Percentiles rank a stretch among this genome's conserved stretches.
These are phyloP conservation scores for Elongisporangium senticosum DNA, from an alignment of 352 stramenopile genomes.

Conservation along the genomic window DNA sequence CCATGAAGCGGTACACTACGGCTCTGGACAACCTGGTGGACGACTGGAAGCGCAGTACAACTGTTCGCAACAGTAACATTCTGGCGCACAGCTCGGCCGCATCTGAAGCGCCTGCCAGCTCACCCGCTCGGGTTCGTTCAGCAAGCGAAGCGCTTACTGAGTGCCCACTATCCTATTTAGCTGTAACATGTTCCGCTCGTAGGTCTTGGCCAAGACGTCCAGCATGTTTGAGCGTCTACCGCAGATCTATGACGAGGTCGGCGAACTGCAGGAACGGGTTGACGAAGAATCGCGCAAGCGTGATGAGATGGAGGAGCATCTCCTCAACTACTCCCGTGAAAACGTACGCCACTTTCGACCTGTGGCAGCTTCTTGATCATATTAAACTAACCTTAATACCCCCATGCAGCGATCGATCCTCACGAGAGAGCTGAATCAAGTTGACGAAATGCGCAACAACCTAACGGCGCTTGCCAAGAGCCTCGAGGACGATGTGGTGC, in stretches of 20 bases:
- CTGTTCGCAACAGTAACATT: slow-evolving; percentile 22
- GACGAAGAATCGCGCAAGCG: slow-evolving; percentile 69
- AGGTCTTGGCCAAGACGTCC: slow-evolving; percentile 21
- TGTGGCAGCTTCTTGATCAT: neutral
- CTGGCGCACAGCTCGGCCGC: slow-evolving; percentile 8
- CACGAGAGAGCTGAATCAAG: slow-evolving; percentile 38
- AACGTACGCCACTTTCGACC: slow-evolving; percentile 20
- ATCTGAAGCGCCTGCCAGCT: slow-evolving; percentile 9
- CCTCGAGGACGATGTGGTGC: slow-evolving; percentile 51
- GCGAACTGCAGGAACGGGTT: slow-evolving; percentile 56
- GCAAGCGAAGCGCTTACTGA: neutral
- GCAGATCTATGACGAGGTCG: slow-evolving; percentile 61
- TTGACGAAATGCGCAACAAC: slow-evolving; percentile 45
- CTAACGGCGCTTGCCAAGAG: slow-evolving; percentile 53
- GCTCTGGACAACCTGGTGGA: slow-evolving; percentile 77
- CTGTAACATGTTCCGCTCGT: neutral
- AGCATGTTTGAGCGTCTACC: slow-evolving; percentile 66
- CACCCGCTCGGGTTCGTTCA: neutral
- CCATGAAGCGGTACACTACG: slow-evolving; percentile 75
- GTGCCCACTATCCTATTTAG: neutral
- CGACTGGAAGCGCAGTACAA: slow-evolving; percentile 66
- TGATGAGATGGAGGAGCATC: slow-evolving; percentile 57
- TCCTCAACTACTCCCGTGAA: slow-evolving; percentile 58
- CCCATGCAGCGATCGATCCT: slow-evolving; percentile 36
- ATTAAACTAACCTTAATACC: neutral